Evolutionary conservation across 2,329 filamentous ascomycete genomes (phyloP).

Genomic region (Botryosphaeria agaves): DNA sequence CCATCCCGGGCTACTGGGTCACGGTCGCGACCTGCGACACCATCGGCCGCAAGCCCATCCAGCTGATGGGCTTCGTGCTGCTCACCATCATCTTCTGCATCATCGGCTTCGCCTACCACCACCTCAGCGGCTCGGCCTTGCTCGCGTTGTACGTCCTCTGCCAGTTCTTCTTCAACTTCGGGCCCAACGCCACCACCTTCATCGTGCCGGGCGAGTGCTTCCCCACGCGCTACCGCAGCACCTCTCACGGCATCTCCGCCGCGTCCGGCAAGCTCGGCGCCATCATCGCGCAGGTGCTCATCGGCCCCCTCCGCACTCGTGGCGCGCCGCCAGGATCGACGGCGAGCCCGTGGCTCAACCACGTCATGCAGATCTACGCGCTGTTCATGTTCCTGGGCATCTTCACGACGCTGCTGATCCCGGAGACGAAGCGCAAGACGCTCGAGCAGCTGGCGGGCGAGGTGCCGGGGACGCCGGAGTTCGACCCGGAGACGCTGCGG

Average conservation of each 20-base stretch:
- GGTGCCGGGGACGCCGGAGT: slow-evolving; percentile 37
- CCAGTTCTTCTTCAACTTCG: slow-evolving; percentile 37
- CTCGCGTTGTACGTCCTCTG: slow-evolving; percentile 29
- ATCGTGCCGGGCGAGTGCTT: slow-evolving; percentile 35
- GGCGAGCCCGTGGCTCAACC: slow-evolving; percentile 48
- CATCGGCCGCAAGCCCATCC: slow-evolving; percentile 61
- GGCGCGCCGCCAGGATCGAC: slow-evolving; percentile 34
- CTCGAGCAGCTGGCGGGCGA: slow-evolving; percentile 57
- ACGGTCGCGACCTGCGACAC: slow-evolving; percentile 59
- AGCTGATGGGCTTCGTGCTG: slow-evolving; percentile 36
- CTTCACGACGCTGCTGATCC: slow-evolving; percentile 52
- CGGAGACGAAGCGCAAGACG: slow-evolving; percentile 59
- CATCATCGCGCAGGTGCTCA: slow-evolving; percentile 31
- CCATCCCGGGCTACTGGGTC: slow-evolving; percentile 70
- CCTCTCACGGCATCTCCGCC: slow-evolving; percentile 31
- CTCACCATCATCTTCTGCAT: slow-evolving; percentile 31
- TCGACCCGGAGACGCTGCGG: slow-evolving; percentile 21
- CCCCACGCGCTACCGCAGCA: slow-evolving; percentile 29
- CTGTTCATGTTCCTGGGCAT: slow-evolving; percentile 64
- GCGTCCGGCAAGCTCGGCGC: slow-evolving; percentile 30
- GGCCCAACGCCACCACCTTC: slow-evolving; percentile 33
- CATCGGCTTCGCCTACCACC: slow-evolving; percentile 30
- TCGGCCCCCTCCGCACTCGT: slow-evolving; percentile 32
- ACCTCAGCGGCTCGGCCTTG: slow-evolving; percentile 22
- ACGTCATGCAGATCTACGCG: slow-evolving; percentile 62